These are phyloP conservation scores for Stereum hirsutum DNA, from an alignment of 1,284 basidiomycete genomes.

Conservation along the genomic window DNA sequence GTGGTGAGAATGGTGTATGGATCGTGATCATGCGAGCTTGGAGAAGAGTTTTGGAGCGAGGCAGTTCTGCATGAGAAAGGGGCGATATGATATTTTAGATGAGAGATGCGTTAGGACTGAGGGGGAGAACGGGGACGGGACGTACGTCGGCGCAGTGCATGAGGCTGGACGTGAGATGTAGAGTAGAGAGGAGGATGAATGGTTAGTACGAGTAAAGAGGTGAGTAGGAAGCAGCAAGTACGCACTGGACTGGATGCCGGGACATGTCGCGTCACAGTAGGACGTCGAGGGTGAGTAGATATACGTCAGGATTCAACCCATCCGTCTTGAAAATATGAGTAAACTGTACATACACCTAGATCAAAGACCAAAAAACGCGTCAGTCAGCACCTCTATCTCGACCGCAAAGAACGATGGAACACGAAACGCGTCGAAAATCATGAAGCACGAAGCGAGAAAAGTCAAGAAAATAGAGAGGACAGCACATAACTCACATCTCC, in stretches of 20 bases:
- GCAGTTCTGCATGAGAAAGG: slow-evolving; percentile 41
- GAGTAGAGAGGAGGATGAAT: too few relatives aligned
- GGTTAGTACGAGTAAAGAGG: slow-evolving; percentile 4
- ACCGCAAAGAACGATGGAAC: slow-evolving; percentile 4
- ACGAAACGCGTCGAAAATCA: background rate
- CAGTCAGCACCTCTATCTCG: background rate
- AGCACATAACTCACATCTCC: slow-evolving; percentile 56
- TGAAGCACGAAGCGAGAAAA: slow-evolving; percentile 25
- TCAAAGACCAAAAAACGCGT: slow-evolving; percentile 4
- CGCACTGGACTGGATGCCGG: slow-evolving; percentile 14
- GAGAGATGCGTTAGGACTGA: too few relatives aligned
- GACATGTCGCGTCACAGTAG: too few relatives aligned
- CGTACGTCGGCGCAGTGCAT: slow-evolving; percentile 88
- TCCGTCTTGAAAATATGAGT: too few relatives aligned
- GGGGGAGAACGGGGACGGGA: too few relatives aligned
- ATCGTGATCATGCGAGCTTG: slow-evolving; percentile 50
- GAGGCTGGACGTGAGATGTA: slow-evolving; percentile 62
- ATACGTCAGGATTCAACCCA: too few relatives aligned
- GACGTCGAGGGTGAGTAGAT: too few relatives aligned
- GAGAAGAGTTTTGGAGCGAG: slow-evolving; percentile 76
- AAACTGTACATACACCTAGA: too few relatives aligned
- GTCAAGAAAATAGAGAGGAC: slow-evolving; percentile 4
- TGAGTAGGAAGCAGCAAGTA: slow-evolving; percentile 14
- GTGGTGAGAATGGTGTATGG: too few relatives aligned
- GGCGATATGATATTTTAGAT: background rate